Base-by-base conservation (phyloP, 495 filamentous ascomycete species). In the Lepidopterella palustris region DNA sequence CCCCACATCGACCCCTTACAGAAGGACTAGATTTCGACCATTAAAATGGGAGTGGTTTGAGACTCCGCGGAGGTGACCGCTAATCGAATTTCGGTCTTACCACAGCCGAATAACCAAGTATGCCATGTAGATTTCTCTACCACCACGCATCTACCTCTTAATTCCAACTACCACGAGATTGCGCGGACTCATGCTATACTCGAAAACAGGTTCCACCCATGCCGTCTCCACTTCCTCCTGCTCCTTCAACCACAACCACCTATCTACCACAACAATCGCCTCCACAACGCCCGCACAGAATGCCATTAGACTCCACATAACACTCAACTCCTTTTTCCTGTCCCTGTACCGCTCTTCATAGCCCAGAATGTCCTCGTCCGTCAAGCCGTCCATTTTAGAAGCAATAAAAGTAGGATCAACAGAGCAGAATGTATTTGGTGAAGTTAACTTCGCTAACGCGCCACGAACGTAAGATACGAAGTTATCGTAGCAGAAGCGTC, bases 131-230 rank as follows among this genome's bases (percentile, higher is more conserved):
- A n/a, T n/a, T n/a, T n/a, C n/a, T n/a, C n/a, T n/a, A n/a, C n/a
- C n/a, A n/a, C n/a, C n/a, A n/a, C n/a, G n/a, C n/a, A n/a, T 42
- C 47, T 50, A 84, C 65, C 81, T 83, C 73, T 96, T 96, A 31
- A 96, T 78, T 13, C 93, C 93, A 52, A 93, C 91, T 18, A 95
- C 87, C 45, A 88, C 93, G 66, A 92, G 72, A 73, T 95, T 98
- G 64, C 91, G 80, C 32, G 87, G 95, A 72, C 90, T 97, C 73
- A 85, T 70, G n/a, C 75, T 72, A 73, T 95, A 97, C 61, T 93
- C 90, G 74, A 97, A 97, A 0, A 96, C 90, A 20, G 86, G 77
- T 73, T 97, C 90, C 28, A 96, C 91, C 93, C 93, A 98, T 18
- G 80, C 76, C 24, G 81, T 76, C 26, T 64, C 53, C 27, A 78